phyloP scores from a whole-genome alignment of 768 basidiomycete species.

The Boletellus ananas region DNA sequence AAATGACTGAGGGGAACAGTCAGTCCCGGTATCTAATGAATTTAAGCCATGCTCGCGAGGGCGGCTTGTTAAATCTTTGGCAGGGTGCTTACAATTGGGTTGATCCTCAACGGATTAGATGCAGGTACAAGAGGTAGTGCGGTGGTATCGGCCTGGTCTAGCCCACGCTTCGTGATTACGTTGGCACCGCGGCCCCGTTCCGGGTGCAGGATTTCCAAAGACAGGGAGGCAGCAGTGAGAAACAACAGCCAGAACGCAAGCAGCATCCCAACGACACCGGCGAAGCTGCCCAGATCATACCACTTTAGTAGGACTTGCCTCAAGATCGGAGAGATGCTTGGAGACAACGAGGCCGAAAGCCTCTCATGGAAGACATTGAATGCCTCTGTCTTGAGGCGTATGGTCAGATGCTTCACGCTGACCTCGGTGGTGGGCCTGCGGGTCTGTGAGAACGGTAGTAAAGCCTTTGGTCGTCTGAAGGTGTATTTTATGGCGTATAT shows the following conservation, averaged over 20 bases:
- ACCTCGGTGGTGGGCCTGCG: conserved; percentile 20
- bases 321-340: conserved; percentile 24
- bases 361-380: conserved; percentile 50
- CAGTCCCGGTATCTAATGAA: conserved; percentile 69
- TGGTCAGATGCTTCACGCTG: conserved; percentile 25
- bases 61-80: neutral
- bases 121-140: neutral
- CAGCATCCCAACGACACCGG: conserved; percentile 48
- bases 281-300: conserved; percentile 50
- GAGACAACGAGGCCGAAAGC: conserved; percentile 35
- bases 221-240: conserved; percentile 30
- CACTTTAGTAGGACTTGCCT: conserved; percentile 30
- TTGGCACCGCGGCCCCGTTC: neutral
- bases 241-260: conserved; percentile 38
- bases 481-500: conserved; percentile 25
- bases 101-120: conserved; percentile 15
- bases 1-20: conserved; percentile 75
- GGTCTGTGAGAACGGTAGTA: conserved; percentile 20
- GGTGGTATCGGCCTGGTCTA: neutral
- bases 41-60: neutral
- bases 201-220: conserved; percentile 10
- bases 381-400: conserved; percentile 44
- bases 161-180: conserved; percentile 15
- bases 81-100: conserved; percentile 30
- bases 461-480: conserved; percentile 10